Percentiles rank a stretch among this genome's conserved stretches.
Conservation (phyloP, 306 rosid genomes). For the Fragaria vesca region DNA sequence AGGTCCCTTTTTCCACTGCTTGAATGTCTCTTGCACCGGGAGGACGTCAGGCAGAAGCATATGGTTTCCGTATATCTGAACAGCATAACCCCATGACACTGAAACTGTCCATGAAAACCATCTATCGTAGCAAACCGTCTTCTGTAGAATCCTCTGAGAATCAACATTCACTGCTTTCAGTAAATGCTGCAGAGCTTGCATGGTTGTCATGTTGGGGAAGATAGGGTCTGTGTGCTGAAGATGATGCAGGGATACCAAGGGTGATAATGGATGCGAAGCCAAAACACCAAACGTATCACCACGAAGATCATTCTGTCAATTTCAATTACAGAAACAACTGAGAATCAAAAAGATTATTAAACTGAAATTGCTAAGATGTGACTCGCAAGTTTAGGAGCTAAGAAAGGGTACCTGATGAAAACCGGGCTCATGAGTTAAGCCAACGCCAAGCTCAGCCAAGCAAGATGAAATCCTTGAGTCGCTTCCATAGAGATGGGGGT, state of each 20-base stretch:
- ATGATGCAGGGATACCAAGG: constrained; percentile 79
- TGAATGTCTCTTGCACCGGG: constrained; percentile 61
- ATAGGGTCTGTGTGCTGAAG: constrained; percentile 57
- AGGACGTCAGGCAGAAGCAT: constrained; percentile 51
- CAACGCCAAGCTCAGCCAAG: constrained; percentile 81
- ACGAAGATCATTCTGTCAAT: constrained; percentile 56
- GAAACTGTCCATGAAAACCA: constrained; percentile 80
- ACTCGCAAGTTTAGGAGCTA: no score
- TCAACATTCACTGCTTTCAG: constrained; percentile 54
- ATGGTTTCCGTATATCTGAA: constrained; percentile 56
- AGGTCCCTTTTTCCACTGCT: constrained; percentile 52
- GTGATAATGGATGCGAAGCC: constrained; percentile 76
- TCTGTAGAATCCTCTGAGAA: constrained; percentile 73
- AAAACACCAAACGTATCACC: constrained; percentile 76
- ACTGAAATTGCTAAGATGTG: neutral
- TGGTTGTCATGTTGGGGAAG: constrained; percentile 70
- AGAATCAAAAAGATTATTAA: neutral
- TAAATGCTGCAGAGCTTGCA: constrained; percentile 56
- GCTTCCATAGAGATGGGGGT: constrained; percentile 88
- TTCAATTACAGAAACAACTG: constrained; percentile 18
- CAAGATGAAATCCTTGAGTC: constrained; percentile 75
- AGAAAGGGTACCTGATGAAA: constrained; percentile 77
- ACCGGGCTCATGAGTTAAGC: constrained; percentile 81
- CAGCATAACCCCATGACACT: constrained; percentile 94
- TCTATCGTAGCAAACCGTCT: constrained; percentile 74